phyloP scores from a whole-genome alignment of 805 yeast species.

The Metschnikowia gruessii region DNA sequence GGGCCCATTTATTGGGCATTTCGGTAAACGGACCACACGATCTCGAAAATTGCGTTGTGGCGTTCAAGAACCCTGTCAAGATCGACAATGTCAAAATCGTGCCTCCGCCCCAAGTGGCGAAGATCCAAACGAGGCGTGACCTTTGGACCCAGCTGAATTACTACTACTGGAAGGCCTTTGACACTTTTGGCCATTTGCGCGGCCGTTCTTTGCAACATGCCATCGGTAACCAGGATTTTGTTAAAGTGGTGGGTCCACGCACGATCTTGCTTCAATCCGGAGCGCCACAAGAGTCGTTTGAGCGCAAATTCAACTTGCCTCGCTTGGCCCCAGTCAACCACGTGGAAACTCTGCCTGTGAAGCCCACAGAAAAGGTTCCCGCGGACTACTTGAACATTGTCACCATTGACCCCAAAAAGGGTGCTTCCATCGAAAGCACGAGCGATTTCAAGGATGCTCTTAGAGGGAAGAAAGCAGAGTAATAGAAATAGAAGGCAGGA shows the following conservation, averaged over 20 bases:
- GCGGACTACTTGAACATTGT: slow-evolving; percentile 51
- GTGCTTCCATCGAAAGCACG: slow-evolving; percentile 44
- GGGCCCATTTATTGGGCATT: slow-evolving; percentile 46
- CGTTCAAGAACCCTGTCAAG: slow-evolving; percentile 17
- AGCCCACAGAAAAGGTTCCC: slow-evolving; percentile 19
- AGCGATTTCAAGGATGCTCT: slow-evolving; percentile 38
- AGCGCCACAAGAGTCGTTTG: slow-evolving; percentile 21
- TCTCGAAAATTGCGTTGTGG: slow-evolving; percentile 38
- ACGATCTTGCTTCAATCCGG: slow-evolving; percentile 48
- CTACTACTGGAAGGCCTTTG: slow-evolving; percentile 15
- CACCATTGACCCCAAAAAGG: slow-evolving; percentile 39
- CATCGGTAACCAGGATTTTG: slow-evolving; percentile 38
- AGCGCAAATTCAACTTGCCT: slow-evolving; percentile 12
- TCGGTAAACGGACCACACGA: slow-evolving; percentile 50
- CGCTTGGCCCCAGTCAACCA: slow-evolving; percentile 11
- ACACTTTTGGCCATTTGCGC: slow-evolving; percentile 2
- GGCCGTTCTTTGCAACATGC: slow-evolving; percentile 10
- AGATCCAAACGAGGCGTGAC: slow-evolving; percentile 11
- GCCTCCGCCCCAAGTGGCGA: slow-evolving; percentile 16
- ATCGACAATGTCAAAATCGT: slow-evolving; percentile 8
- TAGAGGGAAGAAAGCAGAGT: slow-evolving; percentile 3
- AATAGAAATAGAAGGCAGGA: neutral
- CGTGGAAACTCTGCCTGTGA: slow-evolving; percentile 14
- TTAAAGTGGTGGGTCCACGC: slow-evolving; percentile 55
- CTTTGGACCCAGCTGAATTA: slow-evolving; percentile 10